Base-by-base conservation (phyloP, 257 asterid genomes). In the Solanum okadae region DNA sequence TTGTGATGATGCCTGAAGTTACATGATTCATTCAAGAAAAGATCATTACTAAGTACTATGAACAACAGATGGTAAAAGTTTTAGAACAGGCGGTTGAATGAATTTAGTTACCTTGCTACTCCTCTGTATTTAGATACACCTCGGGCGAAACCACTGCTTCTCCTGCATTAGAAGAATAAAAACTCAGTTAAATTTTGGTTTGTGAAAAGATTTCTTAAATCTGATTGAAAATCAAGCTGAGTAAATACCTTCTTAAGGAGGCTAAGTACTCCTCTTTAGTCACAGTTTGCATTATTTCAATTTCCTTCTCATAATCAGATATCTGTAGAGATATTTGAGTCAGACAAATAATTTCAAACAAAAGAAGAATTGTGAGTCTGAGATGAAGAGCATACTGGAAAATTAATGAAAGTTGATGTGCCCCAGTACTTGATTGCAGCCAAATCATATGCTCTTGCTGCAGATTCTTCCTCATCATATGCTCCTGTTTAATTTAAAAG, bases 341-440 rank as follows among this genome's bases (percentile, higher is more conserved):
- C 59, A 68, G 11, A 29, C 61, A 37, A 68, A 6, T 27, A 10
- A 25, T 59, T 22, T 2, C 25, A 65, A 61, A 11, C 25, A 78
- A 27, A 5, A 13, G 61, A 68, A 86, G 15, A 49, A 34, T 10
- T 33, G 35, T 59, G 44, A 86, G 81, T 35, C 13, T 78, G n/a
- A 37, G 70, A 56, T 27, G 76, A 63, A 15, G 81, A 88, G 83
- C 87, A 46, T 93, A 95, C 98, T 8, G 96, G 96, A 90, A 95
- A 95, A 90, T 94, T 95, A 40, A 96, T 94, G 92, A 89, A 91
- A 63, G 96, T 94, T 86, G 96, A 93, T 65, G 92, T 89, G 34
- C 98, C 98, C 98, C 98, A 95, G 37, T 95, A 95, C 89, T 95
- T 94, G 86, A 93, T 92, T 86, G 98, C 98, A 88, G 98, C 98